phyloP scores from a whole-genome alignment of 768 basidiomycete genomes.

The Suillus variegatus region DNA sequence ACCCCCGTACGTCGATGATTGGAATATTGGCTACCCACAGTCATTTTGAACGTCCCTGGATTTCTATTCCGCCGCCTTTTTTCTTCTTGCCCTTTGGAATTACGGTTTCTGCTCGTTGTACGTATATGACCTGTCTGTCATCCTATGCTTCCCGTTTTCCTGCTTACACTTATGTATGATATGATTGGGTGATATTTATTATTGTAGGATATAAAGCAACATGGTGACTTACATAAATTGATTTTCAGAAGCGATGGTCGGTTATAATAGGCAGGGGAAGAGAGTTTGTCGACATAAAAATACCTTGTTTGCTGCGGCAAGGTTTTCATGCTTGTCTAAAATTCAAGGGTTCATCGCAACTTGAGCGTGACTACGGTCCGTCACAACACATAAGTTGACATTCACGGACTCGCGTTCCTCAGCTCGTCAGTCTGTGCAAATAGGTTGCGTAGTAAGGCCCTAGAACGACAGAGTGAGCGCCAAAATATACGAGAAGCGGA shows the following conservation, averaged over 20 bases:
- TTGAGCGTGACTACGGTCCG: not conserved
- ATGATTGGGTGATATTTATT: slow-evolving; percentile 1
- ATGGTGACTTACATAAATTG: not conserved
- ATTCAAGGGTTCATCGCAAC: not conserved
- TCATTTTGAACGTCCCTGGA: not conserved
- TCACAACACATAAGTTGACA: not conserved
- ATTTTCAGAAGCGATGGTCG: not conserved
- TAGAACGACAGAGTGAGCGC: too few relatives aligned
- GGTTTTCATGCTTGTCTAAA: not conserved
- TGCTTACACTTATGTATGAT: slow-evolving; percentile 9
- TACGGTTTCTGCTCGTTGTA: not conserved
- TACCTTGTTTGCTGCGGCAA: not conserved
- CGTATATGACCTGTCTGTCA: not conserved
- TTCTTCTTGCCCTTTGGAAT: not conserved
- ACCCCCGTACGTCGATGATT: not conserved
- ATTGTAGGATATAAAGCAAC: slow-evolving; percentile 11
- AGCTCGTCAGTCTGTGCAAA: not conserved
- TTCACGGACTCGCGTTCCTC: not conserved
- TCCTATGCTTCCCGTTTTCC: slow-evolving; percentile 11
- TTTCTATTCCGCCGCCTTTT: not conserved
- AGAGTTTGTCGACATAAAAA: not conserved
- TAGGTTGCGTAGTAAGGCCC: not conserved
- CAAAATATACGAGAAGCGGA: not conserved
- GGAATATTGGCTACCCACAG: not conserved
- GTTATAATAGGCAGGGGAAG: not conserved